Base-by-base conservation (phyloP, 208 protist species). In the Leishmania major region DNA sequence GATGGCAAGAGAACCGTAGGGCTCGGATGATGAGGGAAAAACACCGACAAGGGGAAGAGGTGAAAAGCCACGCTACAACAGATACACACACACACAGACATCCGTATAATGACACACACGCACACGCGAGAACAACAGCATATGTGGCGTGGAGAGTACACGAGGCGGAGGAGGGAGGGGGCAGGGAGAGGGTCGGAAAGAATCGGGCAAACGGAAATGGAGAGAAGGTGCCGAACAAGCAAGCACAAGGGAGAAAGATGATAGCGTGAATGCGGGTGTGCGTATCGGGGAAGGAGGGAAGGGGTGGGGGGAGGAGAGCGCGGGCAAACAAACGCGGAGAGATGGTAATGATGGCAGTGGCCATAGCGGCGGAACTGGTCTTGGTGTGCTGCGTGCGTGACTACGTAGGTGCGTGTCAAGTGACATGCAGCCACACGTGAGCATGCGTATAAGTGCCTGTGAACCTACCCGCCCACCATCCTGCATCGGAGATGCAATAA, bases 141-240 rank as follows among this genome's bases (percentile, higher is more conserved):
- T 49, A 73, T 37, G 51, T 31, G 40, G 8, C 22, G 35, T 10
- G 13, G 19, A 7, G 19, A 49, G 35, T 11, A 45, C 2, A 49
- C 22, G 19, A 6, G 25, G 40, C 31, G 35, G 43, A 45, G 43
- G 5, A 45, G 43, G 43, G 43, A 45, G 43, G 4, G 43, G 43
- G 43, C 5, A 31, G 13, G 43, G 37, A 75, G 17, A 59, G 57
- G 78, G 40, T 28, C 37, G 62, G 77, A 62, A 78, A 82, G 75
- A 53, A 60, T 47, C 84, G 69, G 82, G 47, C 49, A 82, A 37
- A 74, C 60, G 83, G 59, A 73, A 37, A 80, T 22, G 51, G 47
- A 84, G 43, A 75, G 62, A 75, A 7, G 80, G 66, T 77, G 81
- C 66, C 11, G 43, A 51, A 35, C 13, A 37, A 55, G 40, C 4